phyloP scores from a whole-genome alignment of 345 rosid genomes.

The Aethionema arabicum region DNA sequence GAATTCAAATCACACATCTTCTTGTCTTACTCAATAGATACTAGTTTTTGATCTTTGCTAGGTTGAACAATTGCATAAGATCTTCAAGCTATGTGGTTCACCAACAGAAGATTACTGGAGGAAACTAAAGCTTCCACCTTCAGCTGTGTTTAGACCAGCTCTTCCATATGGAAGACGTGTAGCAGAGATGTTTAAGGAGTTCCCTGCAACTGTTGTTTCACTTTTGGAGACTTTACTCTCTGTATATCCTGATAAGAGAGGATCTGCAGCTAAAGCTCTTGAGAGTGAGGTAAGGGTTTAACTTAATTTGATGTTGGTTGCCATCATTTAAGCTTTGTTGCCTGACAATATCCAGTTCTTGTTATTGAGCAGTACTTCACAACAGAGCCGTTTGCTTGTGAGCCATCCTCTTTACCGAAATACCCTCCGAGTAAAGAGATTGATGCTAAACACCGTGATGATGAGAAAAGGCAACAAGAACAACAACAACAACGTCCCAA shows the following conservation, averaged over 20 bases:
- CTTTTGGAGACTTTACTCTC: constrained; percentile 82
- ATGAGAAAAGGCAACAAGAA: constrained; percentile 49
- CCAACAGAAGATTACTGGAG: constrained; percentile 90
- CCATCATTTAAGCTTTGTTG: constrained; percentile 14
- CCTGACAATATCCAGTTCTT: constrained; percentile 19
- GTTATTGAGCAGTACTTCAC: constrained; percentile 59
- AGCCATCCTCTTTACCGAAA: constrained; percentile 87
- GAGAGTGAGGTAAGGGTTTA: constrained; percentile 62
- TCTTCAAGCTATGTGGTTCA: constrained; percentile 81
- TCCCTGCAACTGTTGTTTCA: constrained; percentile 57
- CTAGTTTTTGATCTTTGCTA: constrained; percentile 11
- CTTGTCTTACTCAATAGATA: neutral
- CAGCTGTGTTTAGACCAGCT: constrained; percentile 75
- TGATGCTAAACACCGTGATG: constrained; percentile 82
- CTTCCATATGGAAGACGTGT: constrained; percentile 73
- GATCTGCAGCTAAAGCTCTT: constrained; percentile 75
- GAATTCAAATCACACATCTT: neutral
- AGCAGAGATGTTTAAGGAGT: constrained; percentile 60
- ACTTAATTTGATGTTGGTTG: neutral
- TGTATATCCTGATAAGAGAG: constrained; percentile 74
- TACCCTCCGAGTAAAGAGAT: constrained; percentile 98
- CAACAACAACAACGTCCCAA: constrained; percentile 1
- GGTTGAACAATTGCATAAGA: constrained; percentile 92
- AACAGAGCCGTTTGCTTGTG: constrained; percentile 76
- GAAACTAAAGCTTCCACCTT: constrained; percentile 61